Base-by-base conservation (phyloP, 345 rosid genomes). In the Eucalyptus sideroxylon region DNA sequence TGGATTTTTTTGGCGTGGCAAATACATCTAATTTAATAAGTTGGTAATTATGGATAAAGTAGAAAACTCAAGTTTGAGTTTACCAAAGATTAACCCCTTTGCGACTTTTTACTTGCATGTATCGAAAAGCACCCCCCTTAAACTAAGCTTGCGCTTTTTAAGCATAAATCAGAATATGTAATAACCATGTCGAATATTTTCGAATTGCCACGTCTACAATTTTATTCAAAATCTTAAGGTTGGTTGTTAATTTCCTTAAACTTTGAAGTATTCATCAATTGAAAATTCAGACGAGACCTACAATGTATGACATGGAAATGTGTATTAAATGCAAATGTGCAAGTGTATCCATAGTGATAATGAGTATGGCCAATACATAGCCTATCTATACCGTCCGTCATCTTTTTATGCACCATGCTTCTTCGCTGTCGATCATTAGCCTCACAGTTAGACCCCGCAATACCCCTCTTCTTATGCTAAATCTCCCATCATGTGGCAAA, bases 231-330 rank as follows among this genome's bases (percentile, higher is more conserved):
- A n/a, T n/a, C 0, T 65, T 65, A 0, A n/a, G 77, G 77, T 6
- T 7, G 10, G 72, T 65, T 2, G 34, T 65, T 2, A 65, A 65
- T 65, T n/a, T 16, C 2, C 37, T n/a, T 65, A 14, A 14, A 65
- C 8, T 65, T 65, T n/a, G 19, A 65, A n/a, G 3, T 65, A 62
- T 65, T 65, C 19, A 65, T 65, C 21, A n/a, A 65, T n/a, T n/a
- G 77, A 14, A 65, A 16, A 65, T 65, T n/a, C 77, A 14, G 0
- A n/a, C 0, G 1, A 65, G 0, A 15, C 37, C 77, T 2, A 7
- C n/a, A 0, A 65, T n/a, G 0, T 7, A 65, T 59, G 2, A 24
- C 12, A 56, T 19, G 65, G 65, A 59, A 59, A 59, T 23, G 60
- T 50, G 53, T 50, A 50, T 16, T 50, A 50, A 50, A 50, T 16